Evolutionary conservation across 2,329 filamentous ascomycete species (phyloP), one percentile per base, ranked within the genome.

Genomic region (Xylaria polymorpha): DNA sequence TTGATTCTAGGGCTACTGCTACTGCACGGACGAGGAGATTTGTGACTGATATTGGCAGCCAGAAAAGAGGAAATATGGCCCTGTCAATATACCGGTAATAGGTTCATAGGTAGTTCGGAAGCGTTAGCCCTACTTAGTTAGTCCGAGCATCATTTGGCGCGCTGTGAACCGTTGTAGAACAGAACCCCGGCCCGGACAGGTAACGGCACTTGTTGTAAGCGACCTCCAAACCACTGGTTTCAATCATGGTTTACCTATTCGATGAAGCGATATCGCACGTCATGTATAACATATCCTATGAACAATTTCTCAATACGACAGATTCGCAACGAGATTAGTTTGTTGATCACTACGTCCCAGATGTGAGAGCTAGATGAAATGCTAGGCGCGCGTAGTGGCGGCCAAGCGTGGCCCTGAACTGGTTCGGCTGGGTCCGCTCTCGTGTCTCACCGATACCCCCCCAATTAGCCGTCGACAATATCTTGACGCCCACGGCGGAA

Each of bases 381-480:
- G 57, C 46, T 60, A 51, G 25, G 65, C 57, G 65, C 46, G 64
- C 29, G 32, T 62, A 2, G 61, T 64, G 59, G 59, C 55, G 60
- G 66, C 62, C 37, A 39, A 44, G 63, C 53, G 35, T 44, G n/a
- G 48, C 29, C 58, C 62, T 64, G 51, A 44, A 61, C 60, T 51
- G 41, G 50, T 44, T 58, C 46, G 59, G 62, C 64, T 48, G 66
- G 62, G 51, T 58, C 62, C 63, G 66, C 66, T 62, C 46, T 37
- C 29, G 46, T 66, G 59, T 61, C 62, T 69, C 63, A 70, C 69
- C 69, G 44, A 53, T 64, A 44, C 55, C 15, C 44, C 29, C 44
- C 50, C 32, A 58, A 50, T 63, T 63, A 57, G 61, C 39, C 22
- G 58, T 55, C 20, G 39, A 61, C 22, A 37, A 10, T 32, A 56